Percentiles rank a stretch among this genome's conserved stretches.
Conservation (phyloP, 495 filamentous ascomycete genomes). For the Annulohypoxylon stygium region DNA sequence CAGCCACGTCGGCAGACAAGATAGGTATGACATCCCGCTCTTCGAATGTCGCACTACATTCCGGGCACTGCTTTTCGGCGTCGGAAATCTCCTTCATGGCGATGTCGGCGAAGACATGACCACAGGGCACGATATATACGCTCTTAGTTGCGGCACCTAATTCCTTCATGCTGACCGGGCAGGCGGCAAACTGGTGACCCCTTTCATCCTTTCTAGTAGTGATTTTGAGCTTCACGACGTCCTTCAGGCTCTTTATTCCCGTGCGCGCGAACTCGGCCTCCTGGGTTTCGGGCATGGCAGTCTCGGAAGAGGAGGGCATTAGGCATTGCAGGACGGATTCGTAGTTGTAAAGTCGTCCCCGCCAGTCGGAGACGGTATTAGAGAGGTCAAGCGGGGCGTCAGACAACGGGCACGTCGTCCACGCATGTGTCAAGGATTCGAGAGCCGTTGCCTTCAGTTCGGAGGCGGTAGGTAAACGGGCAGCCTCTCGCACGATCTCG, state of each 20-base stretch:
- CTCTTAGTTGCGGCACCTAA: conserved; percentile 82
- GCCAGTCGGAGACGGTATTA: conserved; percentile 82
- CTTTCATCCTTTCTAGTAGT: conserved; percentile 60
- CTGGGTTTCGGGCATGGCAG: conserved; percentile 44
- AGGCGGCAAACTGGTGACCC: conserved; percentile 74
- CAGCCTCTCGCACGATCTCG: conserved; percentile 92
- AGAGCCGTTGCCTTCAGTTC: conserved; percentile 89
- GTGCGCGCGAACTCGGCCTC: conserved; percentile 73
- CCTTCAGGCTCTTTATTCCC: conserved; percentile 82
- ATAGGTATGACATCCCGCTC: conserved; percentile 86
- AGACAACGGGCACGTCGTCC: conserved; percentile 88
- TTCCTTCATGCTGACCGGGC: conserved; percentile 88
- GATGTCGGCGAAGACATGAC: conserved; percentile 91
- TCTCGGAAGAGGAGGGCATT: conserved; percentile 72
- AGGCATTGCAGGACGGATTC: conserved; percentile 88
- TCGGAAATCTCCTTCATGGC: conserved; percentile 80
- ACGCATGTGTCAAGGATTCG: conserved; percentile 85
- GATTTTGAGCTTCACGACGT: conserved; percentile 91
- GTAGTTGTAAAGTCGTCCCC: conserved; percentile 93
- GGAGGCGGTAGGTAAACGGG: conserved; percentile 82
- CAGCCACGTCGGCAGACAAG: conserved; percentile 75
- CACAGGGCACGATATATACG: conserved; percentile 94
- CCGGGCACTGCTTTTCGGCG: conserved; percentile 59
- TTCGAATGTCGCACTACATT: conserved; percentile 83
- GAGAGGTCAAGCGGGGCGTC: conserved; percentile 77